Evolutionary conservation across 139 green algal genomes (phyloP).

Genomic region (Edaphochlamys debaryana): DNA sequence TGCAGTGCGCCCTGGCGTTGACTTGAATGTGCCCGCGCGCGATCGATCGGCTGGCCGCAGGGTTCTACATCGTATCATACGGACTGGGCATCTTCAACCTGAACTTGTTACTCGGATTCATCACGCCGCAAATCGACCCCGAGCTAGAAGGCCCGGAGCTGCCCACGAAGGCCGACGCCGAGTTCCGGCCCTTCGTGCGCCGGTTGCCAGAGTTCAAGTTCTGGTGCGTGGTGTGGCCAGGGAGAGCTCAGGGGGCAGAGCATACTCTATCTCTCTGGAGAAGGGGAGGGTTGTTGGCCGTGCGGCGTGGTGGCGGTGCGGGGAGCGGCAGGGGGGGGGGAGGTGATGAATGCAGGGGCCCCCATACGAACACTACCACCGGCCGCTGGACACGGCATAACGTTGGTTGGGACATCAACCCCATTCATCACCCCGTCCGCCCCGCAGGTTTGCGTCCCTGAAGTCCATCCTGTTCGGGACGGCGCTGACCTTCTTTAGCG

Average conservation of each 20-base stretch:
- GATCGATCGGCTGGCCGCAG: no score
- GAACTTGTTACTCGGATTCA: slow-evolving; percentile 98
- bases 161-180: slow-evolving; percentile 89
- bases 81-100: slow-evolving; percentile 98
- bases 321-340: no score
- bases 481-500: slow-evolving; percentile 91
- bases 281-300: no score
- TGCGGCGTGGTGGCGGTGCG: no score
- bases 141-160: slow-evolving; percentile 91
- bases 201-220: slow-evolving; percentile 99
- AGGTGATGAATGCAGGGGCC: no score
- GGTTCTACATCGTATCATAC: slow-evolving; percentile 99
- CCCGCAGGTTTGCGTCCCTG: slow-evolving; percentile 79
- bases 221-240: slow-evolving; percentile 82
- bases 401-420: no score
- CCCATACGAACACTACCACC: no score
- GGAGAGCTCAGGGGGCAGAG: background rate
- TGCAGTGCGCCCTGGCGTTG: no score
- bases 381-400: no score
- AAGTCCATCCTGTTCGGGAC: slow-evolving; percentile 90
- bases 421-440: no score
- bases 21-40: no score
- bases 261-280: no score
- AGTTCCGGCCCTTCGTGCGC: slow-evolving; percentile 98
- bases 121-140: slow-evolving; percentile 88